phyloP scores from a whole-genome alignment of 2,329 filamentous ascomycete species.

The Colletotrichum cordylinicola region DNA sequence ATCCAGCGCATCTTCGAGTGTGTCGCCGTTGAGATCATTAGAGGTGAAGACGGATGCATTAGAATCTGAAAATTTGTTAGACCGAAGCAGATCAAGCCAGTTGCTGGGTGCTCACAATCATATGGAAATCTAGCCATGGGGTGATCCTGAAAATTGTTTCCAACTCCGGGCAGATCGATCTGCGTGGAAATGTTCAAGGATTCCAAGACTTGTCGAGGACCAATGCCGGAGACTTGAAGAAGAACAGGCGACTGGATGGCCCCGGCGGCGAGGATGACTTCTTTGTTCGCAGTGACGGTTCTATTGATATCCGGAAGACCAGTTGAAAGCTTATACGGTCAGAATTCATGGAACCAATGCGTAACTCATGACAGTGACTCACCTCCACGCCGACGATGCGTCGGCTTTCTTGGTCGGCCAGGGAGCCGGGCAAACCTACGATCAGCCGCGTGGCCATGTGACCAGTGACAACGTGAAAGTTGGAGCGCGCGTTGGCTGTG shows the following conservation, averaged over 20 bases:
- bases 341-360: neutral
- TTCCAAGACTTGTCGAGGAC: slow-evolving; percentile 30
- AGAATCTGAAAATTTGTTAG: neutral
- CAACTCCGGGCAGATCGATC: slow-evolving; percentile 36
- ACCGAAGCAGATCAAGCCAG: neutral
- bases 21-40: neutral
- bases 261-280: slow-evolving; percentile 49
- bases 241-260: slow-evolving; percentile 46
- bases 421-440: slow-evolving; percentile 21
- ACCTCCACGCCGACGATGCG: slow-evolving; percentile 44
- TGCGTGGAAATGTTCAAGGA: slow-evolving; percentile 31
- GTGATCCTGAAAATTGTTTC: slow-evolving; percentile 37
- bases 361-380: neutral
- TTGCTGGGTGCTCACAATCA: slow-evolving; percentile 21
- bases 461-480: slow-evolving; percentile 43
- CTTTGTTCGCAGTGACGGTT: slow-evolving; percentile 29
- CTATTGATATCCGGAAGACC: neutral
- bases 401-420: neutral
- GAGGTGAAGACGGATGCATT: slow-evolving; percentile 13
- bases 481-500: slow-evolving; percentile 36
- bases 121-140: slow-evolving; percentile 25
- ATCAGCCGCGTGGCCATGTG: slow-evolving; percentile 44
- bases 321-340: neutral
- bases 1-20: neutral
- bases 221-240: slow-evolving; percentile 46